Base-by-base conservation (phyloP, 2,329 filamentous ascomycete species). In the Aspergillus flavus region DNA sequence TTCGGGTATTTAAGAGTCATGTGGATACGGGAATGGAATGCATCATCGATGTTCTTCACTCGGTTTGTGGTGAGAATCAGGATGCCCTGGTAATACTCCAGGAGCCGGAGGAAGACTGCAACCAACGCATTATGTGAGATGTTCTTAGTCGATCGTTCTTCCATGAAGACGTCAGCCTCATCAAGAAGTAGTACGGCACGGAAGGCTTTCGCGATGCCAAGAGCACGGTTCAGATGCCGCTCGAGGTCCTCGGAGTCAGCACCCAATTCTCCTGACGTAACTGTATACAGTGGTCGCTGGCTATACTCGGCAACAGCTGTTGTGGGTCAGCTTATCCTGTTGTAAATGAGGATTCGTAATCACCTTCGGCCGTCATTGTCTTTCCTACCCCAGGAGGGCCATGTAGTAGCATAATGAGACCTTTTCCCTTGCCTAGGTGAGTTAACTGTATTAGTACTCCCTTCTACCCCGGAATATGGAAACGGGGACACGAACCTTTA, bases 161-260 rank as follows among this genome's bases (percentile, higher is more conserved):
- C 61, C 28, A 64, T 46, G 43, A 61, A 66, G 2, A 66, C 60
- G 59, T 68, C 62, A 4, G 58, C 62, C 54, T 66, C 59, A 39
- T 68, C 66, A 4, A 66, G 34, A 11, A 66, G 62, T 5, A 66
- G 56, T 1, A 66, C 36, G 5, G 64, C 62, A 10, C 60, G 59
- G 59, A 52, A 64, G 26, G 58, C 52, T 3, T 59, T 64, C 3
- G 53, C 59, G 14, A 62, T 43, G 2, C 46, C 6, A 30, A 67
- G 62, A 45, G 52, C 57, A 1, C 30, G 14, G 3, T n/a, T 48
- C 12, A 67, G 64, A 21, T 64, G 39, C 4, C 36, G 2, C 41
- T 67, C 61, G 6, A 67, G 50, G 26, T 36, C 32, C 14, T 48
- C 21, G 14, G 63, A 43, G n/a, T 59, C 19, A 11, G 59, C 7